A percentile compares a stretch with the other conserved stretches of the same genome.
Evolutionary conservation across 2,329 filamentous ascomycete species (phyloP).

Genomic region (Rosellinia necatrix): DNA sequence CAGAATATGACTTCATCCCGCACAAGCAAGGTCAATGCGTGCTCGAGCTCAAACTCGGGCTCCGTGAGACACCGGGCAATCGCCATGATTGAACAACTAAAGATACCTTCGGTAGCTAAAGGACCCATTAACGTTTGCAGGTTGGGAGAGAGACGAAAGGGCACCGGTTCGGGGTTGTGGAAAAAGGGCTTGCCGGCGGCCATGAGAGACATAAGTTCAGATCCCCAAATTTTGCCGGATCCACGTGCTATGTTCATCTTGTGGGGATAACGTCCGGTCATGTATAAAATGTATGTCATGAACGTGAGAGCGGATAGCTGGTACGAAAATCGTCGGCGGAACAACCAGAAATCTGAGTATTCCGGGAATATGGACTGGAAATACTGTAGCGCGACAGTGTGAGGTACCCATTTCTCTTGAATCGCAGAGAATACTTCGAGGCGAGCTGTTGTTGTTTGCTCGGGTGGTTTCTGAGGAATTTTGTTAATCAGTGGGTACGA

Average conservation of each 20-base stretch:
- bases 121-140: conserved; percentile 96
- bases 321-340: conserved; percentile 95
- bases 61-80: conserved; percentile 94
- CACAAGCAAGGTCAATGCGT: conserved; percentile 92
- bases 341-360: conserved; percentile 96
- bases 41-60: conserved; percentile 87
- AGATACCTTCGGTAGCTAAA: conserved; percentile 93
- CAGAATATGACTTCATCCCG: conserved; percentile 98
- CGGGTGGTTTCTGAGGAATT: conserved; percentile 62
- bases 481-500: conserved; percentile 25
- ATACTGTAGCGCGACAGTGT: conserved; percentile 81
- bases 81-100: conserved; percentile 92
- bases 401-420: conserved; percentile 89
- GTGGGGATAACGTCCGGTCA: conserved; percentile 92
- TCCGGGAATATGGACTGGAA: conserved; percentile 87
- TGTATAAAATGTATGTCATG: conserved; percentile 98
- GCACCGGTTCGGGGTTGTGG: conserved; percentile 92
- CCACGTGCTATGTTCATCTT: conserved; percentile 90
- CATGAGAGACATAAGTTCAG: conserved; percentile 91
- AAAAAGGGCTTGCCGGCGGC: conserved; percentile 83
- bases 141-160: conserved; percentile 96
- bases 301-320: conserved; percentile 94
- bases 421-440: conserved; percentile 95
- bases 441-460: conserved; percentile 73
- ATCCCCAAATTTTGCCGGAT: conserved; percentile 94